Base-by-base conservation (phyloP, 306 rosid genomes). In the Elaeagnus macrophylla region DNA sequence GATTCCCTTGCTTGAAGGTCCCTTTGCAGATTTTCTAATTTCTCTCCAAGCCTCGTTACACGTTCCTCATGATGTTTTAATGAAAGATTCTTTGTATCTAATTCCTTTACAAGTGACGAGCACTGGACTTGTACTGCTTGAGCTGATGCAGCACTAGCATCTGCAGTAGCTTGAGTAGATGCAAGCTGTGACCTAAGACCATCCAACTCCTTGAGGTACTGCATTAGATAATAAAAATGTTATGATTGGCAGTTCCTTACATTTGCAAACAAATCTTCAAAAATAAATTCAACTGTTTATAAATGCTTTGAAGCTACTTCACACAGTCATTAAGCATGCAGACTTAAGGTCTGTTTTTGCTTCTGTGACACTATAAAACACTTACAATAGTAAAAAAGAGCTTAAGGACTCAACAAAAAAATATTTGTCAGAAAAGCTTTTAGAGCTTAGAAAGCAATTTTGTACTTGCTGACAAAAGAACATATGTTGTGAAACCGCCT, bases 61-160 rank as follows among this genome's bases (percentile, higher is more conserved):
- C 83, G 83, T 56, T 84, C 78, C 72, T 93, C 96, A 1, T 93
- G 84, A 64, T 81, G 86, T 70, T 76, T 87, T 37, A 93, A 67
- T 3, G 95, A 80, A 37, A 44, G 67, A 39, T 74, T 84, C 75
- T 88, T 93, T 73, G 69, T 81, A 17, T 82, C 81, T 58, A 93
- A 47, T 70, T 87, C 99, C 68, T 87, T 93, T 47, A 73, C 6
- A 60, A 93, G 95, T 51, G 65, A 75, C 18, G 63, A 39, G 65
- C 96, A 93, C 60, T 83, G 89, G 59, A 74, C 65, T 57, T 93
- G 82, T 6, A 94, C 84, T 7, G 90, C 79, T 69, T 79, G 81
- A 66, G 95, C 95, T 35, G 95, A 84, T 39, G 82, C 94, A 64
- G 94, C 84, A 70, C 95, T 82, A 43, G 95, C 84, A 59, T 93